Evolutionary conservation across 2,329 filamentous ascomycete species (phyloP), one percentile per base, ranked within the genome.

Genomic region (Apiospora kogelbergensis): DNA sequence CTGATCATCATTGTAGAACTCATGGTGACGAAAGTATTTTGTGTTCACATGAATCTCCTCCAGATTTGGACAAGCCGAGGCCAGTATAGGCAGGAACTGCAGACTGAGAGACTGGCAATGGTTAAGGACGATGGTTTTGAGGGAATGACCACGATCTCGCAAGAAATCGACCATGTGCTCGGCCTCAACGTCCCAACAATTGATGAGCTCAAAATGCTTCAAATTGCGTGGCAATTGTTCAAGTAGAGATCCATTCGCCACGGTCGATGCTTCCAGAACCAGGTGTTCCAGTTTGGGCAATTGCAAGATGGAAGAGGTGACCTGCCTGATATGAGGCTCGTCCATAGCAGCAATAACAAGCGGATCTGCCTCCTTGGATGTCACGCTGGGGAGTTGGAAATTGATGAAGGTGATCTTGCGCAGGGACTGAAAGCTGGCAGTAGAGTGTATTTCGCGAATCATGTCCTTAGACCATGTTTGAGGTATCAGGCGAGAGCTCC

Each of bases 51-150:
- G 88, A 46, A 98, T 83, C 30, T 88, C 85, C 74, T 91, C 84
- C 6, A 98, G 84, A 3, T 85, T 84, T 0, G 93, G 93, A 75
- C 94, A 97, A 1, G 87, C 85, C 4, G 81, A 78, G 22, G 87
- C 89, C 63, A 98, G 80, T 33, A 85, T 79, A 0, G 89, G 86
- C 7, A 96, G 83, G 74, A 97, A 98, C 0, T 86, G 88, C 48
- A 98, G 81, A 74, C 90, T 91, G 46, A 98, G 83, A 2, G 91
- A 89, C 71, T 93, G 90, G 74, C 97, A 97, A 79, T 97, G 92
- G 67, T 91, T 88, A 6, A 98, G 82, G 1, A 85, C 86, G 9
- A 98, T 84, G 45, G 87, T 86, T 67, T 86, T 86, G 26, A 98
- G 82, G n/a, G 88, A 81, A 26, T 82, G 80, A 0, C 94, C 95